Evolutionary conservation across 2,329 filamentous ascomycete species (phyloP).

Genomic region (Diplocarpon rosae): DNA sequence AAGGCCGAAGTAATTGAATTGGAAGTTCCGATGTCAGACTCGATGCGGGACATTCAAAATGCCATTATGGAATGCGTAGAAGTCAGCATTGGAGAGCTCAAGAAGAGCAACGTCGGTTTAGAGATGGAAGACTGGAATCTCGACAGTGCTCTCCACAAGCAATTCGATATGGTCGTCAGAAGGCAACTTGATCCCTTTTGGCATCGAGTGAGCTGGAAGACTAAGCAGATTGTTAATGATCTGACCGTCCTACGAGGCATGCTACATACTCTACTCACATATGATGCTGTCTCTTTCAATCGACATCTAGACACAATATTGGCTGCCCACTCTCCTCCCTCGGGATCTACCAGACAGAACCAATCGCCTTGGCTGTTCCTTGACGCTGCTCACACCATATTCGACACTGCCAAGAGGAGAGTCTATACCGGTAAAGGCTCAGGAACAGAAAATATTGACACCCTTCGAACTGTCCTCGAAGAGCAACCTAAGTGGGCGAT

Average conservation of each 20-base stretch:
- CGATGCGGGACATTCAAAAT: conserved; percentile 87
- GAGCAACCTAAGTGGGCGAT: conserved; percentile 91
- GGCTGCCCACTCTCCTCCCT: conserved; percentile 77
- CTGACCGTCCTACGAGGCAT: conserved; percentile 73
- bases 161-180: conserved; percentile 81
- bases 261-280: conserved; percentile 69
- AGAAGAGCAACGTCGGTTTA: conserved; percentile 78
- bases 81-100: conserved; percentile 84
- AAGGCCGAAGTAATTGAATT: conserved; percentile 96
- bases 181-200: conserved; percentile 91
- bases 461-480: conserved; percentile 70
- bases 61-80: conserved; percentile 95
- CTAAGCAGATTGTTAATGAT: conserved; percentile 87
- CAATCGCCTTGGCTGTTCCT: conserved; percentile 95
- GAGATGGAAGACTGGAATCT: conserved; percentile 97
- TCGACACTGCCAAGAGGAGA: conserved; percentile 76
- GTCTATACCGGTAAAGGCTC: conserved; percentile 64
- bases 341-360: conserved; percentile 75
- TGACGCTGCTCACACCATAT: conserved; percentile 88
- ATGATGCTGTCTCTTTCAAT: conserved; percentile 84
- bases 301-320: conserved; percentile 91
- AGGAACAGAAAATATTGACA: conserved; percentile 25
- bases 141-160: conserved; percentile 83
- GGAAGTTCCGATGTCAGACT: conserved; percentile 89
- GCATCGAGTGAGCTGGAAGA: conserved; percentile 93